Conservation (phyloP, 208 protist genomes). For the Trypanosoma platydactyli region DNA sequence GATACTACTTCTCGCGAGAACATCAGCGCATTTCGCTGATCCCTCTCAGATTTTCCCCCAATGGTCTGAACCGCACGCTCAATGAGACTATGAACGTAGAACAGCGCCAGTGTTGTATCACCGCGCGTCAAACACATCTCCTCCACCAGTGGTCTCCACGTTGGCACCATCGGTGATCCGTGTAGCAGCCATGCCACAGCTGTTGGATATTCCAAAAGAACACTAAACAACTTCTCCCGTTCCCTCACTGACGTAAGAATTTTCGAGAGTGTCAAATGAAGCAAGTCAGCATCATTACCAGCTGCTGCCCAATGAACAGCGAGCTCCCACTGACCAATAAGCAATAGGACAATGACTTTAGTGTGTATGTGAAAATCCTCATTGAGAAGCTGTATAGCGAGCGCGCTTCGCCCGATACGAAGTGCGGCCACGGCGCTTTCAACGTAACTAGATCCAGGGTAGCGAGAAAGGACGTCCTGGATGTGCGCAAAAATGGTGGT, state of each 20-base stretch:
- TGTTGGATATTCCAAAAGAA: constrained; percentile 21
- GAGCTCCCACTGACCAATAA: constrained; percentile 31
- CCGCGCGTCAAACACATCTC: background rate
- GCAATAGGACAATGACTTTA: constrained; percentile 37
- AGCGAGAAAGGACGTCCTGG: constrained; percentile 21
- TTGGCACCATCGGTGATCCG: constrained; percentile 13
- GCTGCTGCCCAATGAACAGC: constrained; percentile 31
- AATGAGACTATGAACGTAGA: background rate
- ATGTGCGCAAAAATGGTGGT: constrained; percentile 20
- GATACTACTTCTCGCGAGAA: background rate
- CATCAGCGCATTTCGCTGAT: background rate
- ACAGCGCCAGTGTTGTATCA: constrained; percentile 1
- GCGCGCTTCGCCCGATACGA: constrained; percentile 16
- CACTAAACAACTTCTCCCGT: constrained; percentile 23
- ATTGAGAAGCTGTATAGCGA: constrained; percentile 45
- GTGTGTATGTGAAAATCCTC: constrained; percentile 35
- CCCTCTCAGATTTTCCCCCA: background rate
- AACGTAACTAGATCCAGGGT: constrained; percentile 36
- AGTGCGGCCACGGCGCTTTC: constrained; percentile 41
- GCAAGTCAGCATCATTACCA: constrained; percentile 40
- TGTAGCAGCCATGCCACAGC: constrained; percentile 13
- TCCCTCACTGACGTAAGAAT: constrained; percentile 8
- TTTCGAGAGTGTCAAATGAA: constrained; percentile 35
- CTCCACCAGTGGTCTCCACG: constrained; percentile 13
- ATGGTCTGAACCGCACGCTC: background rate